phyloP scores from a whole-genome alignment of 1,284 basidiomycete genomes.

The Ceratobasidium sp. region DNA sequence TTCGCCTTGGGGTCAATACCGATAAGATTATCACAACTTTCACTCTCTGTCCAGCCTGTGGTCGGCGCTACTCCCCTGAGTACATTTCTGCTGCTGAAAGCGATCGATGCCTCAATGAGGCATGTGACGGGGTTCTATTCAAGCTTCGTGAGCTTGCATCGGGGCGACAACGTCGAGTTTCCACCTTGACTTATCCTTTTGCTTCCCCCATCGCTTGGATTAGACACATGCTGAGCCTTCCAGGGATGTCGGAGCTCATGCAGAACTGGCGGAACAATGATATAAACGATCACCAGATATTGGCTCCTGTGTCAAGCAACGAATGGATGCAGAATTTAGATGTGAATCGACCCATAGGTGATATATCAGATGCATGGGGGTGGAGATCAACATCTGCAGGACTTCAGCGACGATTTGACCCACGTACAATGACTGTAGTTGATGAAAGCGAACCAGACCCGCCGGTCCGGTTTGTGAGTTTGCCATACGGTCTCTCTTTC shows the following conservation, averaged over 20 bases:
- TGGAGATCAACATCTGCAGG: conserved; percentile 5
- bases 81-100: neutral
- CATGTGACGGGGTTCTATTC: conserved; percentile 1
- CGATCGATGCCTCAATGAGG: neutral
- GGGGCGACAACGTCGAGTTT: neutral
- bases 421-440: neutral
- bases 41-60: conserved; percentile 21
- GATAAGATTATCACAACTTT: conserved; percentile 2
- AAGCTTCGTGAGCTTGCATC: neutral
- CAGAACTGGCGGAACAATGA: conserved; percentile 16
- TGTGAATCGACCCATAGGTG: neutral
- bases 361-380: conserved; percentile 12
- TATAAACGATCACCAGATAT: neutral
- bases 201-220: conserved; percentile 29
- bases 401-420: neutral
- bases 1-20: neutral
- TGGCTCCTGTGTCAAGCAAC: neutral
- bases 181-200: conserved; percentile 8
- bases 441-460: conserved; percentile 5
- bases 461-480: conserved; percentile 17
- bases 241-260: conserved; percentile 24
- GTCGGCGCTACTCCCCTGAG: neutral
- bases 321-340: conserved; percentile 8
- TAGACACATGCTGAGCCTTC: neutral
- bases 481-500: conserved; percentile 16